These are phyloP conservation scores for Lodderomyces metapsilosis DNA, from an alignment of 1,139 yeast genomes.

Conservation along the genomic window DNA sequence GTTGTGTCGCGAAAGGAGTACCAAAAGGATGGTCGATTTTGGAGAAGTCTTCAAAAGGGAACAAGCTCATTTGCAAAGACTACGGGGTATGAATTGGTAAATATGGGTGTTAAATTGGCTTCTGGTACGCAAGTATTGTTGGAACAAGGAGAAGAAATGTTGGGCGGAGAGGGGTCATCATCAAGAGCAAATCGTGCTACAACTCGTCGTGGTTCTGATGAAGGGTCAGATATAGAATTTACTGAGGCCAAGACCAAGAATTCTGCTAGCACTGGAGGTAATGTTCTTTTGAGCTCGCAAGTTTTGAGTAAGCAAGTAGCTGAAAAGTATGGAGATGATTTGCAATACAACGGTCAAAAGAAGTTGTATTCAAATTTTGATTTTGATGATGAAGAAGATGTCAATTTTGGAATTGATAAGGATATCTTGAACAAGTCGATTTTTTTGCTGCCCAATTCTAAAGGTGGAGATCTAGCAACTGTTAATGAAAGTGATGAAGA, in stretches of 20 bases:
- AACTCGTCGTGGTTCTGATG: conserved; percentile 2
- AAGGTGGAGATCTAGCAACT: conserved; percentile 8
- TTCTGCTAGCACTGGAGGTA: conserved; percentile 1
- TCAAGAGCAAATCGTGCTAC: conserved; percentile 26
- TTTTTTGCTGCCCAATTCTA: conserved; percentile 15
- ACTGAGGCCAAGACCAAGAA: conserved; percentile 1
- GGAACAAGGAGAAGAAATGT: conserved; percentile 74
- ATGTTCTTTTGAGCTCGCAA: conserved; percentile 14
- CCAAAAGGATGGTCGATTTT: conserved; percentile 65
- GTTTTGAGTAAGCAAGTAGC: conserved; percentile 12
- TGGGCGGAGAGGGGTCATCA: conserved; percentile 66
- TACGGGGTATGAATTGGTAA: conserved; percentile 77
- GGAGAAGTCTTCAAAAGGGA: conserved; percentile 75
- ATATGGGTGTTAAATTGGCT: conserved; percentile 81
- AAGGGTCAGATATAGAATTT: conserved; percentile 8
- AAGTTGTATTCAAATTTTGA: conserved; percentile 30
- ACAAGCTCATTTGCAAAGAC: conserved; percentile 74
- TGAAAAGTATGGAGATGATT: conserved; percentile 16
- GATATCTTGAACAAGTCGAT: conserved; percentile 16
- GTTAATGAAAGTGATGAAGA: conserved; percentile 25
- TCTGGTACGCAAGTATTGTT: conserved; percentile 84
- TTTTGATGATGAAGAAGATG: conserved; percentile 19
- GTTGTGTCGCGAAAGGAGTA: conserved; percentile 75
- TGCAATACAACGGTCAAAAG: conserved; percentile 15
- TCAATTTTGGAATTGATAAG: conserved; percentile 17